phyloP scores from a whole-genome alignment of 768 basidiomycete genomes.

The Amanita jacksonii region DNA sequence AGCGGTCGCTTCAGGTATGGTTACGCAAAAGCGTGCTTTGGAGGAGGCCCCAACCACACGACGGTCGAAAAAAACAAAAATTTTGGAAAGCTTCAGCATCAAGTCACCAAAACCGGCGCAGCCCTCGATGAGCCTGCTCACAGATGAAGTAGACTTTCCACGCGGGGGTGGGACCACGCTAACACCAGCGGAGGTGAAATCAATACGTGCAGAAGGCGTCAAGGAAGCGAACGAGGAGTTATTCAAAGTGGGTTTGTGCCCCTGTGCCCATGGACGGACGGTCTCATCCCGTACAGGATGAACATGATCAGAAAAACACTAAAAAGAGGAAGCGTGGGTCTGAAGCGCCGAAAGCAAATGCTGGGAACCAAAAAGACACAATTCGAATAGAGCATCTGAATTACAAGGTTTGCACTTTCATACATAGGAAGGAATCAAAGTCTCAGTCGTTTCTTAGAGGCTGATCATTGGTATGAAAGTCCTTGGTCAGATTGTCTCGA shows the following conservation, averaged over 20 bases:
- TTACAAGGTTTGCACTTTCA: slow-evolving; percentile 58
- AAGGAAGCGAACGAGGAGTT: slow-evolving; percentile 80
- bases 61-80: slow-evolving; percentile 56
- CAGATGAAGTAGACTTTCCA: slow-evolving; percentile 87
- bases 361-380: slow-evolving; percentile 39
- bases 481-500: slow-evolving; percentile 75
- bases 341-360: slow-evolving; percentile 24
- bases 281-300: slow-evolving; percentile 24
- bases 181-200: slow-evolving; percentile 84
- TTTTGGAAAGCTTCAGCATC: slow-evolving; percentile 22
- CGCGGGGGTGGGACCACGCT: slow-evolving; percentile 87
- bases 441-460: slow-evolving; percentile 36
- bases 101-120: slow-evolving; percentile 15
- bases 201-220: slow-evolving; percentile 72
- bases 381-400: slow-evolving; percentile 86
- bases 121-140: slow-evolving; percentile 24
- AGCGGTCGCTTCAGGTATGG: slow-evolving; percentile 30
- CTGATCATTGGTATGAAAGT: slow-evolving; percentile 78
- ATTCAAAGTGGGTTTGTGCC: slow-evolving; percentile 41
- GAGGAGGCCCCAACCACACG: slow-evolving; percentile 41
- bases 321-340: slow-evolving; percentile 42
- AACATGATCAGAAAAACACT: slow-evolving; percentile 28
- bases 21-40: slow-evolving; percentile 49
- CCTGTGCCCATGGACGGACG: not conserved
- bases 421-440: not conserved